phyloP scores from a whole-genome alignment of 2,329 filamentous ascomycete genomes.

The Cercospora berteroae region DNA sequence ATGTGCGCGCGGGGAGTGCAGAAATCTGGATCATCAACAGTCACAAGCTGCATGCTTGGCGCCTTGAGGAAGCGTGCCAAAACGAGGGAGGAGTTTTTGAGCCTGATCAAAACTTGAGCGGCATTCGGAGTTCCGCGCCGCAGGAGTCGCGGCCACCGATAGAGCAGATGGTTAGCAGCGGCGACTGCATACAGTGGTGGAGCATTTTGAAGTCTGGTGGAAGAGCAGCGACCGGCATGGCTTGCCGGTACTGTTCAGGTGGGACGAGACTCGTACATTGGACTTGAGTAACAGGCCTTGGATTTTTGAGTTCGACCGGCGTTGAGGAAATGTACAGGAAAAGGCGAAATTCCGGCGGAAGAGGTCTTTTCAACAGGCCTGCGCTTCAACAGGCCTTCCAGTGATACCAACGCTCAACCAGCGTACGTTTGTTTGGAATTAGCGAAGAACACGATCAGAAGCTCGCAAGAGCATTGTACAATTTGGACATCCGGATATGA shows the following conservation, averaged over 20 bases:
- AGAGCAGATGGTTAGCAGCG: not conserved
- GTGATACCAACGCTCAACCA: constrained; percentile 40
- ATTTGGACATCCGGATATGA: not conserved
- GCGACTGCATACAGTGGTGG: not conserved
- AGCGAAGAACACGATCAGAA: constrained; percentile 4
- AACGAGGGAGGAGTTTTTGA: constrained; percentile 93
- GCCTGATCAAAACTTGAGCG: constrained; percentile 33
- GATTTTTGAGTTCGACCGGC: not conserved
- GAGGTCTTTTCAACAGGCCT: constrained; percentile 12
- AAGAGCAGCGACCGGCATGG: not conserved
- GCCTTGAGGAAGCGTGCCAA: constrained; percentile 91
- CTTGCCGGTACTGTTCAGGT: not conserved
- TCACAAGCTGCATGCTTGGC: constrained; percentile 96
- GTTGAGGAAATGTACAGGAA: not conserved
- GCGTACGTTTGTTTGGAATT: constrained; percentile 31
- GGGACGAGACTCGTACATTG: not conserved
- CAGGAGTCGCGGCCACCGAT: not conserved
- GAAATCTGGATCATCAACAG: constrained; percentile 81
- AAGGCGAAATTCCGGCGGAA: constrained; percentile 3
- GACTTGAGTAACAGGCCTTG: not conserved
- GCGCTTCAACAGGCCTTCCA: constrained; percentile 14
- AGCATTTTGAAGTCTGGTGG: not conserved
- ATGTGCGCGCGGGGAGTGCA: constrained; percentile 99
- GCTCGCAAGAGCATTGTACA: constrained; percentile 8
- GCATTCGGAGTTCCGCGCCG: not conserved